Base-by-base conservation (phyloP, 768 basidiomycete species). In the Chiua virens region DNA sequence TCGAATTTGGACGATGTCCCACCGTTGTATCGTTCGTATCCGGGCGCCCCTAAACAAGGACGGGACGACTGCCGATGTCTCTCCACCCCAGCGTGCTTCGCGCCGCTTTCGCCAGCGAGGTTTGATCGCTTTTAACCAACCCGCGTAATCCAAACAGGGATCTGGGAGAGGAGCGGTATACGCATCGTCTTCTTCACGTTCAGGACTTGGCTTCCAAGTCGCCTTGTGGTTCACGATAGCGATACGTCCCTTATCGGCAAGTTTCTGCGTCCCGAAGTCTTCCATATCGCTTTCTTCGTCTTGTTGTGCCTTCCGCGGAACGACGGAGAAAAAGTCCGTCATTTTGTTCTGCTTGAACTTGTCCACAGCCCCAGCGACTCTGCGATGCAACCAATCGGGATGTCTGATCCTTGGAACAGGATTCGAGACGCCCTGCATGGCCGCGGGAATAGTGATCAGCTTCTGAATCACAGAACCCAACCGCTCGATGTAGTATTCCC, bases 321-420 rank as follows among this genome's bases (percentile, higher is more conserved):
- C 46, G 37, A 54, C 51, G 14, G 66, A 57, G 73, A 99, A 98
- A 74, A 98, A 98, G 60, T 98, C 93, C 0, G 93, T 95, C 44
- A 99, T 75, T 71, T 95, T 98, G 71, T 98, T 96, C 69, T 99
- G 97, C 67, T 92, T 94, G 75, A 98, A 98, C 71, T 92, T 97
- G 77, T 98, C 96, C 37, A 94, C 83, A 15, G 87, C 81, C 13
- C 86, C 89, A 14, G 87, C 88, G 11, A 98, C 92, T 40, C 97
- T 80, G 40, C 89, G 86, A 70, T 90, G 87, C 40, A 99, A 76
- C 97, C 97, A 98, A 66, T 99, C 97, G 0, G 97, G 97, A 72
- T 99, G 97, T 22, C 86, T 86, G 54, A 98, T 87, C 25, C 97
- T 86, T 10, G 96, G 91, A 5, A 98, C 97, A 5, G 97, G 97